These are phyloP conservation scores for Penicillium paneum DNA, from an alignment of 2,329 filamentous ascomycete species.

Conservation along the genomic window DNA sequence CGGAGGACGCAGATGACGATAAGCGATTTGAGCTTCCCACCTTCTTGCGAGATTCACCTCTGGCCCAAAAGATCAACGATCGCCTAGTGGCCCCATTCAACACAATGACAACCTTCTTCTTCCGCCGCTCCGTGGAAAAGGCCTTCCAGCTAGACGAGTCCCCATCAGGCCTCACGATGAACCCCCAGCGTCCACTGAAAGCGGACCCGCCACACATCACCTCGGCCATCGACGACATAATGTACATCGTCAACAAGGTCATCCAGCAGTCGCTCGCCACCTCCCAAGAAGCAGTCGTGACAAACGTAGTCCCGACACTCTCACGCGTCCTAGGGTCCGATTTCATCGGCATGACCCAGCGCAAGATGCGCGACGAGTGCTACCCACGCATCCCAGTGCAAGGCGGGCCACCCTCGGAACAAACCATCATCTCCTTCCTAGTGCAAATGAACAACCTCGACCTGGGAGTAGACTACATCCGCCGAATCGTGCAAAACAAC, in stretches of 20 bases:
- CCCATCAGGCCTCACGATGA: constrained; percentile 74
- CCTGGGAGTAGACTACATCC: constrained; percentile 84
- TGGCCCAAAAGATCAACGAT: constrained; percentile 72
- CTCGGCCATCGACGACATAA: constrained; percentile 94
- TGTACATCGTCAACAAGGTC: constrained; percentile 97
- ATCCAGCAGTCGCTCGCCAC: constrained; percentile 83
- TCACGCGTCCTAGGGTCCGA: constrained; percentile 79
- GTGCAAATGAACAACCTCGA: constrained; percentile 95
- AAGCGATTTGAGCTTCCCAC: constrained; percentile 64
- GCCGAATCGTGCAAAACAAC: constrained; percentile 73
- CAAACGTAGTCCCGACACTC: constrained; percentile 73
- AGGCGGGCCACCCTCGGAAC: constrained; percentile 80
- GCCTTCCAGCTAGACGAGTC: constrained; percentile 94
- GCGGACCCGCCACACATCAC: constrained; percentile 86
- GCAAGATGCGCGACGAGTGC: constrained; percentile 94
- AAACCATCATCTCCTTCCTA: constrained; percentile 83
- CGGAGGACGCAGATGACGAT: constrained; percentile 53
- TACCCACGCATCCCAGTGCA: constrained; percentile 78
- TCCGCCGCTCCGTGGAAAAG: constrained; percentile 92
- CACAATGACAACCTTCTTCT: constrained; percentile 91
- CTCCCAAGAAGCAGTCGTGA: constrained; percentile 73
- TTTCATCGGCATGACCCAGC: constrained; percentile 94
- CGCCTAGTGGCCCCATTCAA: constrained; percentile 81
- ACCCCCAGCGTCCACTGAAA: constrained; percentile 66
- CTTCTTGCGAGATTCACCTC: constrained; percentile 73